Evolutionary conservation across 2,329 filamentous ascomycete species (phyloP).

Genomic region (Exophiala viscosa): DNA sequence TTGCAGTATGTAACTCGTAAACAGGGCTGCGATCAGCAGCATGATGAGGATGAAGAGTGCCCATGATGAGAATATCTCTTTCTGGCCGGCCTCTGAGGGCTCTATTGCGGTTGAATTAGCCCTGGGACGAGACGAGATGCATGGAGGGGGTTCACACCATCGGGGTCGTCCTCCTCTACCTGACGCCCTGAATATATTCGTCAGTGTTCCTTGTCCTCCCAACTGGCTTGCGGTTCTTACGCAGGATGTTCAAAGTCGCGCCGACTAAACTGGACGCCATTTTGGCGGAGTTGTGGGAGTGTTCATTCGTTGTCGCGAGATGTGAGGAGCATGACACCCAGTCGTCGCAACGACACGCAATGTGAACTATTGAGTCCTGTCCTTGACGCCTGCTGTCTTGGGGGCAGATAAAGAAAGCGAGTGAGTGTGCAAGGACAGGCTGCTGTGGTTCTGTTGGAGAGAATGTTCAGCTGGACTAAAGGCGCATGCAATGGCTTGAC

Average conservation of each 20-base stretch:
- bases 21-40: conserved; percentile 88
- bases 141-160: conserved; percentile 12
- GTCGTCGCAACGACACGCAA: not conserved
- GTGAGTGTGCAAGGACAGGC: not conserved
- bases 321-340: not conserved
- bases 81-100: conserved; percentile 77
- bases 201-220: conserved; percentile 3
- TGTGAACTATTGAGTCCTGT: not conserved
- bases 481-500: no score
- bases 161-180: conserved; percentile 24
- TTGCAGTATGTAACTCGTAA: conserved; percentile 95
- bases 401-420: not conserved
- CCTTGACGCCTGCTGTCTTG: not conserved
- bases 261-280: conserved; percentile 24
- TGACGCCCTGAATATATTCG: conserved; percentile 16
- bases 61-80: conserved; percentile 95
- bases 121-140: not conserved
- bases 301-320: conserved; percentile 12
- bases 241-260: conserved; percentile 22
- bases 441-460: not conserved
- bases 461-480: not conserved
- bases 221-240: conserved; percentile 6
- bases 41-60: conserved; percentile 94
- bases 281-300: conserved; percentile 16
- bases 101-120: conserved; percentile 32